Evolutionary conservation across 2,329 filamentous ascomycete genomes (phyloP), one percentile per base, ranked within the genome.

Genomic region (Alternaria dauci): DNA sequence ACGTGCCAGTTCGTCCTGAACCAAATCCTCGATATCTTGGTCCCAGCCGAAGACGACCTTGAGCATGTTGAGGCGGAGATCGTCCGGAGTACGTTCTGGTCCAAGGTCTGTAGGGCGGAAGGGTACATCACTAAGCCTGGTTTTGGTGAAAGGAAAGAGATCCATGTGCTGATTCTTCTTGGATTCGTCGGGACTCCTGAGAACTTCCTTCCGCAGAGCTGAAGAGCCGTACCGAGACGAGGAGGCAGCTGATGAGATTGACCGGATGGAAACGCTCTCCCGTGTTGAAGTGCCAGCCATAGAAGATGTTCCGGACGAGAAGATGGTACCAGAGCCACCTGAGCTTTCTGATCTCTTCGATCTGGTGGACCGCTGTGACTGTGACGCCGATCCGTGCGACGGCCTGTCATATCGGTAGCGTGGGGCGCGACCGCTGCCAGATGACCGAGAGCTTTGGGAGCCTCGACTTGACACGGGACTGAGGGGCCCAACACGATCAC

Each of bases 31-130:
- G 41, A 94, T 89, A 69, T 96, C 92, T 56, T 89, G 89, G 53
- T 94, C 89, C 94, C 95, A 99, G 3, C 95, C 95, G 77, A 99
- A 99, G 2, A 99, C 93, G 6, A 94, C 91, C 68, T 86, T 92
- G 5, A 99, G 85, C 94, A 99, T 97, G 77, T 97, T 94, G 47
- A 86, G 86, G 48, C 94, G 89, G 44, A 97, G 85, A 67, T 96
- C 90, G 68, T 97, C 91, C 8, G 88, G 79, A 7, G 76, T 81
- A 14, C 80, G 75, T 42, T 75, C 76, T 43, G 77, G 76, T 28
- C 78, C 81, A 46, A 84, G 82, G 44, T 88, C 85, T 0, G 89
- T 87, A 48, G 90, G 88, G 70, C 90, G 89, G 75, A 96, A 96
- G 0, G 92, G 89, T 4, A 97, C 87, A 65, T 97, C 93, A 62